Evolutionary conservation across 164 flowering plant genomes (phyloP).

Genomic region (Buxus sempervirens): DNA sequence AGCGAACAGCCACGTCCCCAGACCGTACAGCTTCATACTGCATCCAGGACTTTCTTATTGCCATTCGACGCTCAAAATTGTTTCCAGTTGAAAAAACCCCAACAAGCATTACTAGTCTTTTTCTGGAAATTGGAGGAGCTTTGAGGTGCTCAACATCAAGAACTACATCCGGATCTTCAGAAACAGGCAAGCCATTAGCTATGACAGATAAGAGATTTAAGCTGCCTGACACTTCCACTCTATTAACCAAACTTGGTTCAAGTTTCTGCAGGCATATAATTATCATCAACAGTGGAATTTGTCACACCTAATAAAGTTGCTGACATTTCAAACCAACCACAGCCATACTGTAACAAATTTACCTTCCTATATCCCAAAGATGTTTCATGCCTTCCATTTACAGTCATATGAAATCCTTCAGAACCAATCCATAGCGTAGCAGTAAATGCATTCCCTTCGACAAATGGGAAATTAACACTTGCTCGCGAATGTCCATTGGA

Average conservation of each 20-base stretch:
- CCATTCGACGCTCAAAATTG: constrained; percentile 91
- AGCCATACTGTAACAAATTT: constrained; percentile 11
- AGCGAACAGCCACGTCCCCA: constrained; percentile 84
- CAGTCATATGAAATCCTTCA: constrained; percentile 95
- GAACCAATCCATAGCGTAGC: constrained; percentile 84
- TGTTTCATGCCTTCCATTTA: constrained; percentile 91
- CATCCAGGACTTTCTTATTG: constrained; percentile 95
- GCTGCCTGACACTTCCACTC: constrained; percentile 55
- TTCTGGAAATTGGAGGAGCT: constrained; percentile 57
- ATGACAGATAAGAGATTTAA: constrained; percentile 58
- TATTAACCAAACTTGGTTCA: constrained; percentile 78
- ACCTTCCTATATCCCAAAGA: constrained; percentile 85
- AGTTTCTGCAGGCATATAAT: constrained; percentile 58
- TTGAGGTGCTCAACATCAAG: constrained; percentile 50
- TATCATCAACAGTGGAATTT: constrained; percentile 9
- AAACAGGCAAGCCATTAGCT: constrained; percentile 70
- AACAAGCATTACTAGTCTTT: constrained; percentile 57
- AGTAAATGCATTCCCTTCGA: constrained; percentile 65
- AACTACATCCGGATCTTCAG: constrained; percentile 56
- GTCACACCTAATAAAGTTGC: constrained; percentile 1
- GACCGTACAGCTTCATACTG: constrained; percentile 73
- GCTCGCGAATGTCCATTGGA: constrained; percentile 37
- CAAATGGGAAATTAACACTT: constrained; percentile 65
- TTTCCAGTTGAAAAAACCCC: constrained; percentile 88
- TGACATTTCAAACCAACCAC: background rate